Conservation (phyloP, 148 eudicot genomes). For the Chenopodium formosanum region DNA sequence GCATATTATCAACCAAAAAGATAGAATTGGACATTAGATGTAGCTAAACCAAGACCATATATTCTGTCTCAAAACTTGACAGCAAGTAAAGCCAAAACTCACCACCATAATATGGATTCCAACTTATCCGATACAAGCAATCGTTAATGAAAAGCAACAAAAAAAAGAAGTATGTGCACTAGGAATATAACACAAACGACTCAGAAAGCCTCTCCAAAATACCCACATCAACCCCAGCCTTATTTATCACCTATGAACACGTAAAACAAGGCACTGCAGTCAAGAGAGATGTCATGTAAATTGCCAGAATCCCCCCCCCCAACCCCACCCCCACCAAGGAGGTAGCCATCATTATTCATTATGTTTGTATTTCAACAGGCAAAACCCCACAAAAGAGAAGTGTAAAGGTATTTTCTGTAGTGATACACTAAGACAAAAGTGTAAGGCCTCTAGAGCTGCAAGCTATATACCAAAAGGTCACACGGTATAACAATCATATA, state of each 20-base stretch:
- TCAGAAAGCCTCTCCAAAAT: neutral
- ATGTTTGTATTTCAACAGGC: neutral
- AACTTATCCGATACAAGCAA: neutral
- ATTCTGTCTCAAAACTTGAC: neutral
- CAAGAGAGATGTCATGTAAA: neutral
- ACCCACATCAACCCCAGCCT: neutral
- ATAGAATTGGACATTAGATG: neutral
- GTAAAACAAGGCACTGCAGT: neutral
- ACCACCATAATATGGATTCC: neutral
- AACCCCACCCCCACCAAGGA: too few species aligned
- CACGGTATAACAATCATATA: neutral
- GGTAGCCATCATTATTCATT: neutral
- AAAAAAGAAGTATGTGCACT: neutral
- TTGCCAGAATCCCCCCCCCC: neutral
- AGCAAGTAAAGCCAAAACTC: neutral
- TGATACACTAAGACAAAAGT: neutral
- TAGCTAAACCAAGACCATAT: neutral
- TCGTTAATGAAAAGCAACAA: neutral
- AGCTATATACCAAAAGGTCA: neutral
- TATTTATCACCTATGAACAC: neutral
- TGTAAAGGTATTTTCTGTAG: neutral
- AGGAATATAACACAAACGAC: neutral
- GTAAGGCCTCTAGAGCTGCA: neutral
- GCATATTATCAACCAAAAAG: conserved; percentile 1
- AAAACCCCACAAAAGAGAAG: neutral